Evolutionary conservation across 306 rosid genomes (phyloP), one percentile per base, ranked within the genome.

Genomic region (Castanea mollissima): DNA sequence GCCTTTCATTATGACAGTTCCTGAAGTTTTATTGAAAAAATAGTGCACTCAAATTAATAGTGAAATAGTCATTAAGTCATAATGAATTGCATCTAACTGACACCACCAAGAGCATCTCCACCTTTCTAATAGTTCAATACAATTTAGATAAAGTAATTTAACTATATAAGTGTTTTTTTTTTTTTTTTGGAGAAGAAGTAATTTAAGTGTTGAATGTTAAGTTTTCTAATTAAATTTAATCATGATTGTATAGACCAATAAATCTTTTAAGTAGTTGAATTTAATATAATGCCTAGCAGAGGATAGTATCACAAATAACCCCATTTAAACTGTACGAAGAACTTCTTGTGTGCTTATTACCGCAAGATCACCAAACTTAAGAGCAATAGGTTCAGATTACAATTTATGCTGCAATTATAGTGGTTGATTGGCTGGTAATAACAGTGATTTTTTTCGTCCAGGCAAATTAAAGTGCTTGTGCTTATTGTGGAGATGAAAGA

Each of bases 401-500:
- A 1, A 58, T 58, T 58, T 9, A 9, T 58, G 27, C 69, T 27
- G 69, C 3, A 27, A 62, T 62, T 3, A 27, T 62, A 27, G 6
- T 49, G 54, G 54, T 10, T 49, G 54, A 49, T 27, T 5, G 13
- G 29, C 69, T 62, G 35, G 18, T 62, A 27, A 27, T 27, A 25
- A 3, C 16, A 58, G n/a, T 27, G 9, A 13, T 27, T 0, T 12
- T 27, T 62, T 14, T 27, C 13, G 9, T 62, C 38, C 69, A 27
- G 69, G 34, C 6, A 27, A 62, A 25, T 62, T 32, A 14, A 13
- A 34, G 15, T 13, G 69, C 69, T 62, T 27, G 13, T 55, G 69
- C 58, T 25, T 74, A 49, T 54, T 32, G 62, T 55, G 25, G 51
- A 62, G 46, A 78, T 32, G 41, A 77, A 77, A 59, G 73, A 74